A percentile compares a stretch with the other conserved stretches of the same genome.
These are phyloP conservation scores for Prototheca wickerhamii DNA, from an alignment of 163 green algal species.

Conservation along the genomic window DNA sequence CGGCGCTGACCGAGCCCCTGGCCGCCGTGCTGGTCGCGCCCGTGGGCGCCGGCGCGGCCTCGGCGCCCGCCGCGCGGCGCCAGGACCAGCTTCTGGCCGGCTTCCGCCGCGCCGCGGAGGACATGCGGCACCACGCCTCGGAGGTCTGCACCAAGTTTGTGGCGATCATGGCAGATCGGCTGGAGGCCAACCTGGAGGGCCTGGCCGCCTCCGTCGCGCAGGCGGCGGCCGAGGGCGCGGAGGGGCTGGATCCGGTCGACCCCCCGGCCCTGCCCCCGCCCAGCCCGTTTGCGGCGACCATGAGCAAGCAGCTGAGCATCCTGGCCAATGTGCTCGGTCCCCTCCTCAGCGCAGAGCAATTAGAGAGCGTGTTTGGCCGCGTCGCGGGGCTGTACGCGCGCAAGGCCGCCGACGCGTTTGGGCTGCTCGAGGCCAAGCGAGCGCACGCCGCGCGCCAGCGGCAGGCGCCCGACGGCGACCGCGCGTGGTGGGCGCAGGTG, in stretches of 20 bases:
- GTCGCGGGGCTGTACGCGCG: slow-evolving; percentile 49
- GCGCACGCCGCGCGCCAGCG: slow-evolving; percentile 22
- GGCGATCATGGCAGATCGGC: slow-evolving; percentile 83
- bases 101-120: slow-evolving; percentile 29
- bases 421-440: slow-evolving; percentile 34
- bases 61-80: too few species aligned
- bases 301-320: slow-evolving; percentile 40
- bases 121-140: slow-evolving; percentile 72
- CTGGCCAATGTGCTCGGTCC: slow-evolving; percentile 47
- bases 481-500: neutral
- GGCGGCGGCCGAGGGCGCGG: slow-evolving; percentile 3
- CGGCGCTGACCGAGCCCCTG: slow-evolving; percentile 51
- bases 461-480: too few species aligned
- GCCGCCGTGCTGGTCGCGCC: slow-evolving; percentile 58
- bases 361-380: slow-evolving; percentile 57
- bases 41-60: slow-evolving; percentile 49
- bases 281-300: slow-evolving; percentile 29
- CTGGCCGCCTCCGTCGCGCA: slow-evolving; percentile 1
- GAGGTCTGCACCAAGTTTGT: slow-evolving; percentile 90
- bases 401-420: slow-evolving; percentile 45
- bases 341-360: slow-evolving; percentile 48
- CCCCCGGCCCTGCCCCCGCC: neutral
- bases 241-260: neutral
- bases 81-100: neutral
- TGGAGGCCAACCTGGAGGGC: slow-evolving; percentile 23